A percentile compares a stretch with the other conserved stretches of the same genome.
Evolutionary conservation across 192 early-diverging fungal species (phyloP).

Genomic region (Backusella parvicylindrica): DNA sequence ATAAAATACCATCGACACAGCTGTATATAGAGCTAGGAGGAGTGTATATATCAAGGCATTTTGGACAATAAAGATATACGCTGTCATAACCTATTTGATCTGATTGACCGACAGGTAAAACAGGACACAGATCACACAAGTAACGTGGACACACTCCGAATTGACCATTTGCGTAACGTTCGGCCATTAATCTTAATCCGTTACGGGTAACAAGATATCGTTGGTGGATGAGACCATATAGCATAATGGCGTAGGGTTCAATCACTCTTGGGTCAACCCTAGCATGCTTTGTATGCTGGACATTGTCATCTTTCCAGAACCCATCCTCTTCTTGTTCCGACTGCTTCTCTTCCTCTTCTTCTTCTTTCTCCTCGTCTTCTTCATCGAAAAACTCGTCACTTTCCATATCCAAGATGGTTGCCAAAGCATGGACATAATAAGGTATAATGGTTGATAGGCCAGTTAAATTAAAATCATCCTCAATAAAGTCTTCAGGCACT

Average conservation of each 20-base stretch:
- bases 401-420: constrained; percentile 90
- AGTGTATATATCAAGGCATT: constrained; percentile 73
- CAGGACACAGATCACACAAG: constrained; percentile 57
- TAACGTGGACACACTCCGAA: constrained; percentile 76
- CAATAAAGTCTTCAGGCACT: constrained; percentile 79
- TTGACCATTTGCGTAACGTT: constrained; percentile 68
- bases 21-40: constrained; percentile 65
- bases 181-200: constrained; percentile 81
- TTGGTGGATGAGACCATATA: constrained; percentile 93
- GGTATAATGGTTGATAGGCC: constrained; percentile 79
- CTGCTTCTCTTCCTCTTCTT: background rate
- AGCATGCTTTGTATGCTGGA: background rate
- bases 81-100: constrained; percentile 66
- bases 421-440: constrained; percentile 85
- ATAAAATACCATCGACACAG: constrained; percentile 58
- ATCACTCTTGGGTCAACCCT: constrained; percentile 34
- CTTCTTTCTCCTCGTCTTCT: background rate
- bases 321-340: constrained; percentile 20
- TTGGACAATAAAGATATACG: constrained; percentile 76
- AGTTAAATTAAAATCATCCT: constrained; percentile 98
- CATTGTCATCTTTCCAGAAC: constrained; percentile 21
- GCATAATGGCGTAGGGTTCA: constrained; percentile 80
- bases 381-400: constrained; percentile 19
- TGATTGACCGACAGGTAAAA: constrained; percentile 66
- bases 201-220: constrained; percentile 86